Conservation (phyloP, 768 basidiomycete species). For the Tricholoma sp. region DNA sequence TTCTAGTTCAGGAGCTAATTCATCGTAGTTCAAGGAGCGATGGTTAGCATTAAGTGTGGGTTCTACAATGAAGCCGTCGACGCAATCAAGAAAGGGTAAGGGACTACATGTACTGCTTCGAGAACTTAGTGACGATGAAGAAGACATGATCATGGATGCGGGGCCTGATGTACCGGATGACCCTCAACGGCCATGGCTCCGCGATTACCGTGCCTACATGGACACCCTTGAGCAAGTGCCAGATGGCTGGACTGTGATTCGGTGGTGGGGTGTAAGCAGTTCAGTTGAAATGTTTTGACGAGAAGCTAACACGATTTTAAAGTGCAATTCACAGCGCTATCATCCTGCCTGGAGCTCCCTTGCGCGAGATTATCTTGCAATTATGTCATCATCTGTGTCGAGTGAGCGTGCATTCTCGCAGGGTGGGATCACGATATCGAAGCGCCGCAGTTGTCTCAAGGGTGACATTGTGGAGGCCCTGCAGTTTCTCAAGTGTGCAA, state of each 20-base stretch:
- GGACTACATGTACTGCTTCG: background rate
- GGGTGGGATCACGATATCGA: conserved; percentile 32
- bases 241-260: conserved; percentile 13
- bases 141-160: background rate
- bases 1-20: background rate
- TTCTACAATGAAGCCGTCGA: background rate
- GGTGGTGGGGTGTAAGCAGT: conserved; percentile 31
- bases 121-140: background rate
- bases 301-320: background rate
- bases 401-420: conserved; percentile 33
- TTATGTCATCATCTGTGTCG: conserved; percentile 31
- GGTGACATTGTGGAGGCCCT: conserved; percentile 30
- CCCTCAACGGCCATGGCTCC: conserved; percentile 8
- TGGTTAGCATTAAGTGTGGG: background rate
- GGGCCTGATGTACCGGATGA: background rate
- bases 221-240: conserved; percentile 8
- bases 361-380: conserved; percentile 28
- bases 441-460: conserved; percentile 25
- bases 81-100: background rate
- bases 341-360: conserved; percentile 29
- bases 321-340: background rate
- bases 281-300: conserved; percentile 19
- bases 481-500: conserved; percentile 19
- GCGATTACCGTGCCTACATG: conserved; percentile 20
- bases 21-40: background rate